Conservation (phyloP, 2,329 filamentous ascomycete species). For the Phaeoacremonium minimum region DNA sequence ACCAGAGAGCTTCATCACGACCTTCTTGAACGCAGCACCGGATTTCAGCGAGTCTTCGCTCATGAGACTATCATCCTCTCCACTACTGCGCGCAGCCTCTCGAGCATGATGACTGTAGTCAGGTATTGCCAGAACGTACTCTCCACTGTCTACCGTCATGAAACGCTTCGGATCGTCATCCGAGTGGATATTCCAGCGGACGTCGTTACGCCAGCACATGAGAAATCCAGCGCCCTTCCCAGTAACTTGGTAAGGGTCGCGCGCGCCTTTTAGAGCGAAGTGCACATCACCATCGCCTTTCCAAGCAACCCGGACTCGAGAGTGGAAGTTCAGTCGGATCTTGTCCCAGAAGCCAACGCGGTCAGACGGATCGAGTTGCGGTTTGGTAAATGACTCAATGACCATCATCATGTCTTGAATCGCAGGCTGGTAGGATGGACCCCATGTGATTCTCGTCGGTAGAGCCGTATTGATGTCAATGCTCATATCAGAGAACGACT, state of each 20-base stretch:
- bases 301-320: conserved; percentile 83
- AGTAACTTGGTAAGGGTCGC: conserved; percentile 90
- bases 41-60: conserved; percentile 64
- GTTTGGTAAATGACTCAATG: conserved; percentile 95
- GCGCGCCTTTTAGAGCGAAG: conserved; percentile 81
- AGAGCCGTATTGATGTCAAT: conserved; percentile 91
- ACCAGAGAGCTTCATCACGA: conserved; percentile 96
- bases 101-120: conserved; percentile 88
- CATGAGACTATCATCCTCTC: conserved; percentile 54
- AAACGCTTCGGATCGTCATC: conserved; percentile 87
- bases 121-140: conserved; percentile 90
- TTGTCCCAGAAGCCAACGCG: conserved; percentile 98
- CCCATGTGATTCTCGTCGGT: conserved; percentile 93
- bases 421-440: conserved; percentile 93
- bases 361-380: conserved; percentile 89
- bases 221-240: conserved; percentile 91
- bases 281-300: conserved; percentile 95
- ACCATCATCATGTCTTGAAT: conserved; percentile 99
- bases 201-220: conserved; percentile 97
- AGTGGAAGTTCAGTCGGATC: conserved; percentile 90
- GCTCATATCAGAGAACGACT: conserved; percentile 90
- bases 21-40: conserved; percentile 91
- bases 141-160: conserved; percentile 92
- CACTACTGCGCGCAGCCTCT: conserved; percentile 47
- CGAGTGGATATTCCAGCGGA: conserved; percentile 79